phyloP scores from a whole-genome alignment of 2,329 filamentous ascomycete genomes.

The Apiospora aurea region DNA sequence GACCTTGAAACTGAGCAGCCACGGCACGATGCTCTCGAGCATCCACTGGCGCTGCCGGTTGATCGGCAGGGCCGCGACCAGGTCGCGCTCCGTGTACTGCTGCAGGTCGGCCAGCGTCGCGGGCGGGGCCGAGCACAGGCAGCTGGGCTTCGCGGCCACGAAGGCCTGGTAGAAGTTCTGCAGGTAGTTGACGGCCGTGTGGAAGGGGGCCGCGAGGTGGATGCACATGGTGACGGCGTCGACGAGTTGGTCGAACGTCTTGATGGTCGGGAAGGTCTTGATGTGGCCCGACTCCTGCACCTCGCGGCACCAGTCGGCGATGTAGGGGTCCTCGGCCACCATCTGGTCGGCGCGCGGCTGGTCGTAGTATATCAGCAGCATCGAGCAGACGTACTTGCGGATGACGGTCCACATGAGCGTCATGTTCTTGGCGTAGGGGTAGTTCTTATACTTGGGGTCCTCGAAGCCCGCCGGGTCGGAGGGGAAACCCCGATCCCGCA shows the following conservation, averaged over 20 bases:
- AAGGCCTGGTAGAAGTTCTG: constrained; percentile 59
- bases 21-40: constrained; percentile 52
- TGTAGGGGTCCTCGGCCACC: constrained; percentile 38
- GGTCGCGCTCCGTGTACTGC: constrained; percentile 40
- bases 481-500: constrained; percentile 52
- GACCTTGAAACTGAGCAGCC: constrained; percentile 53
- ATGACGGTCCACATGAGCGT: constrained; percentile 52
- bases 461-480: constrained; percentile 40
- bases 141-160: constrained; percentile 52
- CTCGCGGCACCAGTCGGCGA: constrained; percentile 51
- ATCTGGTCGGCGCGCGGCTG: constrained; percentile 40
- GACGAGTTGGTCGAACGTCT: constrained; percentile 48
- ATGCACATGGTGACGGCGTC: constrained; percentile 60
- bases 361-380: constrained; percentile 46
- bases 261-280: constrained; percentile 51
- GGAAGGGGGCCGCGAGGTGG: constrained; percentile 57
- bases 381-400: constrained; percentile 48
- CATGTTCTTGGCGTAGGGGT: constrained; percentile 56
- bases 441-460: constrained; percentile 53
- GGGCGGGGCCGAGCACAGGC: constrained; percentile 46
- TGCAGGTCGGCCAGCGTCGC: constrained; percentile 40
- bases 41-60: constrained; percentile 52
- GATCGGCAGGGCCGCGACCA: constrained; percentile 51
- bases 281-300: constrained; percentile 49
- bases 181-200: constrained; percentile 59